Evolutionary conservation across 257 asterid genomes (phyloP).

Genomic region (Scutellaria baicalensis): DNA sequence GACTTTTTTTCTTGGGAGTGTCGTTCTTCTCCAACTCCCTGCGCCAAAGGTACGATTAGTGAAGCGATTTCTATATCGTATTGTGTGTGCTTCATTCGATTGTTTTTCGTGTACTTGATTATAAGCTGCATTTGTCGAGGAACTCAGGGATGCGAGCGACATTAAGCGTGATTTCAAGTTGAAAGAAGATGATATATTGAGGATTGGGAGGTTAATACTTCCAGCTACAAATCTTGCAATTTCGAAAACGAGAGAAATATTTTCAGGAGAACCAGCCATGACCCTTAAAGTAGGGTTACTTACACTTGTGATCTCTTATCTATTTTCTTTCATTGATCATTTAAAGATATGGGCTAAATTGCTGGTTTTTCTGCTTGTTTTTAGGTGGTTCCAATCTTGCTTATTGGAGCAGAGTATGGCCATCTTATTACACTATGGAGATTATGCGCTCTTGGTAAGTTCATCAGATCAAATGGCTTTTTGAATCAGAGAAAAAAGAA

Average conservation of each 20-base stretch:
- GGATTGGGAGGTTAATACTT: constrained; percentile 54
- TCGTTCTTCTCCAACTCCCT: constrained; percentile 73
- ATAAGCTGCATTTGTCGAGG: constrained; percentile 3
- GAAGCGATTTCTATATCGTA: background rate
- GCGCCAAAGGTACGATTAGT: constrained; percentile 52
- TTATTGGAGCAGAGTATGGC: constrained; percentile 87
- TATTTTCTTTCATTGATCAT: background rate
- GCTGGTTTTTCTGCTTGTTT: background rate
- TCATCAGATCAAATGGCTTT: background rate
- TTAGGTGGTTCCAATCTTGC: constrained; percentile 69
- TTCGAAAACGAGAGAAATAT: constrained; percentile 47
- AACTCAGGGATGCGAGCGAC: constrained; percentile 38
- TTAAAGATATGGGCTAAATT: background rate
- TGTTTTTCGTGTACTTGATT: background rate
- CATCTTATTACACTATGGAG: constrained; percentile 77
- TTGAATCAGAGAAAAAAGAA: background rate
- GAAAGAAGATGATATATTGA: constrained; percentile 64
- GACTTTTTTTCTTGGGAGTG: constrained; percentile 57
- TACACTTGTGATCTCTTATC: background rate
- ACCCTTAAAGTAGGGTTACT: constrained; percentile 58
- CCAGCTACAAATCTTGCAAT: constrained; percentile 76
- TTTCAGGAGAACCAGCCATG: constrained; percentile 92
- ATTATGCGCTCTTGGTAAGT: constrained; percentile 69
- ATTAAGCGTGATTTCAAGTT: constrained; percentile 43
- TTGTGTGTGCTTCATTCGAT: background rate